Percentiles rank a stretch among this genome's conserved stretches.
These are phyloP conservation scores for Corylus avellana DNA, from an alignment of 306 rosid genomes.

Conservation along the genomic window DNA sequence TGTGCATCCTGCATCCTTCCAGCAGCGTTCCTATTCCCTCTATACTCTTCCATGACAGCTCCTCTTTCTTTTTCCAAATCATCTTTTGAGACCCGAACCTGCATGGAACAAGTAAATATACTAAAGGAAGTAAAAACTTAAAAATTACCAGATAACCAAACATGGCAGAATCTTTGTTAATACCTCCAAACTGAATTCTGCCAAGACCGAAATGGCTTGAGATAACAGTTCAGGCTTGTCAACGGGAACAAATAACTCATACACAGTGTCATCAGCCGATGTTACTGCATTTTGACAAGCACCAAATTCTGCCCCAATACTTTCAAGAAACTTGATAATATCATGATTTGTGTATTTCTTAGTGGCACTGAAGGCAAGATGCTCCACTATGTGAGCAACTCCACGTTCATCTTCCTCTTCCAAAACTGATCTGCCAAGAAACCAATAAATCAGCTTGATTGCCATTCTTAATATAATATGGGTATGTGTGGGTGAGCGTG, in stretches of 20 bases:
- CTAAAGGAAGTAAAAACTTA: background rate
- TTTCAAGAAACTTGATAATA: constrained; percentile 83
- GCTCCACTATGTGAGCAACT: constrained; percentile 96
- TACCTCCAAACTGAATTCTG: constrained; percentile 97
- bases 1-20: constrained; percentile 98
- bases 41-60: constrained; percentile 92
- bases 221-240: constrained; percentile 85
- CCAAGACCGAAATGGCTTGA: constrained; percentile 81
- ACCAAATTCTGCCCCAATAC: constrained; percentile 93
- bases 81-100: constrained; percentile 85
- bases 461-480: background rate
- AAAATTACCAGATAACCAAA: background rate
- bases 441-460: constrained; percentile 35
- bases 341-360: constrained; percentile 80
- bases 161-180: background rate
- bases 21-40: constrained; percentile 84
- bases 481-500: too few species aligned
- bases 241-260: constrained; percentile 90
- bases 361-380: constrained; percentile 95
- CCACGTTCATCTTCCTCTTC: constrained; percentile 98
- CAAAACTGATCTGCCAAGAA: constrained; percentile 82
- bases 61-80: constrained; percentile 92
- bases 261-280: constrained; percentile 80
- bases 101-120: constrained; percentile 26
- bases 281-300: constrained; percentile 96